Evolutionary conservation across 352 stramenopile genomes (phyloP).

Genomic region (Globisporangium megalacanthum): DNA sequence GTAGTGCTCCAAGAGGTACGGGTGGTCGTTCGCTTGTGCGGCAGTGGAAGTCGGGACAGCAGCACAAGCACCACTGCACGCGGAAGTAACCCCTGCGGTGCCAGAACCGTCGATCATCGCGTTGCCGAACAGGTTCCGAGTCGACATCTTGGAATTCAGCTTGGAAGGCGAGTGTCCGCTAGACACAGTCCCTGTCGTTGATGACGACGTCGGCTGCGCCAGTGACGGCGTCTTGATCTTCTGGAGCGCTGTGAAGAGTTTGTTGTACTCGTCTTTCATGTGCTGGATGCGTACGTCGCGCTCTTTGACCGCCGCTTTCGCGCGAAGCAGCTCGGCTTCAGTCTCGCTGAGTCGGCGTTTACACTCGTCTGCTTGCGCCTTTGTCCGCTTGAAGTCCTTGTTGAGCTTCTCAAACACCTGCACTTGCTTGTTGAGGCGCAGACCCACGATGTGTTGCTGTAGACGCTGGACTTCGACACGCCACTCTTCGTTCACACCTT

Average conservation of each 20-base stretch:
- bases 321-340: conserved; percentile 50
- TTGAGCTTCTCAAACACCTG: conserved; percentile 46
- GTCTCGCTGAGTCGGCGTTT: conserved; percentile 25
- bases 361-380: conserved; percentile 22
- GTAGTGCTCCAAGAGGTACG: conserved; percentile 65
- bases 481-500: conserved; percentile 34
- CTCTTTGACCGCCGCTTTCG: conserved; percentile 43
- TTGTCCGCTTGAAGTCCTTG: conserved; percentile 34
- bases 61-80: background rate
- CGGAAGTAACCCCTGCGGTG: background rate
- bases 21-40: conserved; percentile 44
- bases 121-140: conserved; percentile 2
- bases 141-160: background rate
- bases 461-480: conserved; percentile 34
- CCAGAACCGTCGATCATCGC: conserved; percentile 1
- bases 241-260: conserved; percentile 58
- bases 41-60: background rate
- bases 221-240: conserved; percentile 41
- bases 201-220: background rate
- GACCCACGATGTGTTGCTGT: conserved; percentile 45
- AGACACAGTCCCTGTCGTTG: background rate
- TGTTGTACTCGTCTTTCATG: conserved; percentile 75
- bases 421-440: conserved; percentile 43
- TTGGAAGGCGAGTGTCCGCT: background rate
- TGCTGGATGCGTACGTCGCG: conserved; percentile 36